Conservation (phyloP, 495 filamentous ascomycete species). For the Penicillium robsamsonii region DNA sequence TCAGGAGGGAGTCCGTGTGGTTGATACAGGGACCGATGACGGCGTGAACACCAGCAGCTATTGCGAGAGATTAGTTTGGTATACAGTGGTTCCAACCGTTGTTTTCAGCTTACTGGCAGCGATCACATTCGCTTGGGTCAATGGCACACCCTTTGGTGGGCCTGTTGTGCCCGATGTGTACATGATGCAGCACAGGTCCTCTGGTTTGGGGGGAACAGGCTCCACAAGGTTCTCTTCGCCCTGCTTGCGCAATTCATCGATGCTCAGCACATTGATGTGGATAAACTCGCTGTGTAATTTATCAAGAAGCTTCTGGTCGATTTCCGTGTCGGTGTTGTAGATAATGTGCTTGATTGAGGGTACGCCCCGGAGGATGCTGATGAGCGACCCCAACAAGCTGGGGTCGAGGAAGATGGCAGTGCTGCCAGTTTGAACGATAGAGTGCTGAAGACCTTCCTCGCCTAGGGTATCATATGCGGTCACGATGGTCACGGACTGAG, state of each 20-base stretch:
- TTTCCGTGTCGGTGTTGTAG: conserved; percentile 79
- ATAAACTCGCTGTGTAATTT: conserved; percentile 68
- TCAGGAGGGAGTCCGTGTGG: conserved; percentile 81
- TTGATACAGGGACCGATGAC: conserved; percentile 84
- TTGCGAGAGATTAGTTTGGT: conserved; percentile 7
- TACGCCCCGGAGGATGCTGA: conserved; percentile 76
- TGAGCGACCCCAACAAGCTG: conserved; percentile 73
- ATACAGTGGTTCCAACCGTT: not conserved
- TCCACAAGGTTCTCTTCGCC: conserved; percentile 83
- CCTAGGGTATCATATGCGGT: conserved; percentile 98
- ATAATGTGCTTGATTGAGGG: conserved; percentile 78
- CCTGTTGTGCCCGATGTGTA: conserved; percentile 99
- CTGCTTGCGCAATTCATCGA: conserved; percentile 78
- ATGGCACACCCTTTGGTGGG: conserved; percentile 88
- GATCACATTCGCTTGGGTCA: conserved; percentile 86
- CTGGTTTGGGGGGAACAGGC: conserved; percentile 71
- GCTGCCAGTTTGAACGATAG: conserved; percentile 80
- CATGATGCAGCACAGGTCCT: conserved; percentile 98
- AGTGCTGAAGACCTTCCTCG: conserved; percentile 89
- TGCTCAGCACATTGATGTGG: conserved; percentile 71
- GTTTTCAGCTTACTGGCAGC: conserved; percentile 66
- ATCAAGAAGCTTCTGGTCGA: conserved; percentile 77
- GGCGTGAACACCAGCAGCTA: conserved; percentile 82
- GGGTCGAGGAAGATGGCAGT: conserved; percentile 91
- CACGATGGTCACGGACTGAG: conserved; percentile 93